A percentile compares a stretch with the other conserved stretches of the same genome.
Evolutionary conservation across 2,329 filamentous ascomycete genomes (phyloP).

Genomic region (Penicillium expansum): DNA sequence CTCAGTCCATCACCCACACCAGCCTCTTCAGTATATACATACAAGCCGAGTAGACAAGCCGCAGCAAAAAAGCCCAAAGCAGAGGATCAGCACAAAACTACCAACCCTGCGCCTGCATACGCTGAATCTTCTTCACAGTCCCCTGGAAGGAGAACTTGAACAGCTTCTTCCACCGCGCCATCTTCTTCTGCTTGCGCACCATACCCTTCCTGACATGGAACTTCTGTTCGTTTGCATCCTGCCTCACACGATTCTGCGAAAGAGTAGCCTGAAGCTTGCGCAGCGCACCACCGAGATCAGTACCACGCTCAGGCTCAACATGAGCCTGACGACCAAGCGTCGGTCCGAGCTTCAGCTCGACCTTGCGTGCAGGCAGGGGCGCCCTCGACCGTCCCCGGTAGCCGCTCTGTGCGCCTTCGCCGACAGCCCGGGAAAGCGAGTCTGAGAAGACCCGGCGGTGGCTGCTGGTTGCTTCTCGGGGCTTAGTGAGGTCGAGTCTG

Average conservation of each 20-base stretch:
- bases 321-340: constrained; percentile 36
- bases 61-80: background rate
- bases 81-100: constrained; percentile 21
- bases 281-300: constrained; percentile 31
- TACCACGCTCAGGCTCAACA: constrained; percentile 35
- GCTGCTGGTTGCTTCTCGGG: background rate
- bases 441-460: constrained; percentile 14
- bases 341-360: constrained; percentile 39
- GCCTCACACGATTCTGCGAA: constrained; percentile 34
- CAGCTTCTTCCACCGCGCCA: constrained; percentile 43
- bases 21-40: constrained; percentile 18
- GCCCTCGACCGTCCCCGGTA: constrained; percentile 7
- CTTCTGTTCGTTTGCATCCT: constrained; percentile 34
- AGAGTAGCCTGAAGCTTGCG: constrained; percentile 28
- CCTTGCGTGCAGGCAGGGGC: constrained; percentile 22
- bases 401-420: constrained; percentile 12
- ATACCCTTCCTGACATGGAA: constrained; percentile 45
- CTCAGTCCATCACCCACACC: constrained; percentile 5
- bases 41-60: constrained; percentile 11
- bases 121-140: constrained; percentile 43
- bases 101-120: constrained; percentile 49
- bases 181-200: constrained; percentile 40
- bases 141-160: constrained; percentile 46
- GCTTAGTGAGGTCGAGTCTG: constrained; percentile 30
- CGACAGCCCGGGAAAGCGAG: constrained; percentile 23